A percentile compares a stretch with the other conserved stretches of the same genome.
Evolutionary conservation across 1,139 yeast species (phyloP).

Genomic region (Yamadazyma blattariae): DNA sequence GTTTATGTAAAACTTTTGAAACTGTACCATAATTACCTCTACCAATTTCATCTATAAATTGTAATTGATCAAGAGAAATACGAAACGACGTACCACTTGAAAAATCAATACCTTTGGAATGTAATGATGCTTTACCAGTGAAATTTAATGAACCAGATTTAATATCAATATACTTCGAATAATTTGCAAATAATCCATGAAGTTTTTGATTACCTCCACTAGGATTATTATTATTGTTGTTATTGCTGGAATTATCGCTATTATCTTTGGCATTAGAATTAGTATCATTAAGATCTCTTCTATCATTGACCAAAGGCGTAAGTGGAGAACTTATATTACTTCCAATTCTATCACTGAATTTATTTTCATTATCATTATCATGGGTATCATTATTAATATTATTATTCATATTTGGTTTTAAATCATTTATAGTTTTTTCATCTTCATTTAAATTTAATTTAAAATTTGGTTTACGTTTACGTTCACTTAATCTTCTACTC

Average conservation of each 20-base stretch:
- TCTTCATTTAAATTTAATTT: conserved; percentile 27
- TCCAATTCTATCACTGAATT: not conserved
- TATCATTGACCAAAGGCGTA: no score
- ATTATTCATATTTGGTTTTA: conserved; percentile 1
- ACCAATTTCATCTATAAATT: conserved; percentile 82
- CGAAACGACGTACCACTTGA: conserved; percentile 84
- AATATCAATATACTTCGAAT: conserved; percentile 84
- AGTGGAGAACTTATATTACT: no score
- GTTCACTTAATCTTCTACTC: conserved; percentile 35
- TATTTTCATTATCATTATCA: not conserved
- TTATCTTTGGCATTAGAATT: conserved; percentile 1
- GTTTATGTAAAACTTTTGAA: conserved; percentile 85
- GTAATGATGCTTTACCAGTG: conserved; percentile 89
- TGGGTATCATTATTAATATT: conserved; percentile 3
- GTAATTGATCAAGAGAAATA: conserved; percentile 83
- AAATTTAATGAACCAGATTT: conserved; percentile 89
- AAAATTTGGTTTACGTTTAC: conserved; percentile 39
- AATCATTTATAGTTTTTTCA: conserved; percentile 6
- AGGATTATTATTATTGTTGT: not conserved
- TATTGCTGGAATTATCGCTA: conserved; percentile 5
- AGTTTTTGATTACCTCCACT: not conserved
- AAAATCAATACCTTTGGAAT: conserved; percentile 89
- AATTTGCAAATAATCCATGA: conserved; percentile 67
- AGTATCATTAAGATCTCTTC: no score
- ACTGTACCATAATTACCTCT: conserved; percentile 96